Evolutionary conservation across 108 stramenopile genomes (phyloP).

Genomic region (Fragilaria radians): DNA sequence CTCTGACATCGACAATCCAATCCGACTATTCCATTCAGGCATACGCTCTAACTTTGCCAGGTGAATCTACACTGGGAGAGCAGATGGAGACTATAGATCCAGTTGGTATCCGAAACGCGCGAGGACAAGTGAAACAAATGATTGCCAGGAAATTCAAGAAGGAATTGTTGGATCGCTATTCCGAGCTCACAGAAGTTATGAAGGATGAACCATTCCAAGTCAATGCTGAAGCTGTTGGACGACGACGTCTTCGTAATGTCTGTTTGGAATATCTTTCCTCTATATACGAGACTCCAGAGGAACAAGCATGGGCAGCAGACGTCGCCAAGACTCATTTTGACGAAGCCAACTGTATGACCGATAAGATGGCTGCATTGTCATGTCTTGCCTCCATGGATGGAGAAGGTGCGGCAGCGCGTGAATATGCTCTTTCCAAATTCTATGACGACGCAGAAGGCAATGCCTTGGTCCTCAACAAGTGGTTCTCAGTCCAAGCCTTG

Average conservation of each 20-base stretch:
- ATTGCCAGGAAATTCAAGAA: constrained; percentile 56
- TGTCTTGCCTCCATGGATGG: constrained; percentile 70
- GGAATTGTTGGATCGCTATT: constrained; percentile 55
- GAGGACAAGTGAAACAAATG: constrained; percentile 47
- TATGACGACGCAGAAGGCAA: constrained; percentile 77
- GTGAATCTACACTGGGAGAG: constrained; percentile 63
- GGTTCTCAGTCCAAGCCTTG: constrained; percentile 84
- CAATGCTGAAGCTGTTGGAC: constrained; percentile 56
- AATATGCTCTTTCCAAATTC: constrained; percentile 58
- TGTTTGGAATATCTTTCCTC: constrained; percentile 67
- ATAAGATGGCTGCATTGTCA: constrained; percentile 81
- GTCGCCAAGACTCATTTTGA: constrained; percentile 63
- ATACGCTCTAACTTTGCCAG: constrained; percentile 78
- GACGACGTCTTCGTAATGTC: constrained; percentile 72
- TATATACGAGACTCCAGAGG: constrained; percentile 52
- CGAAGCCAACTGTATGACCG: constrained; percentile 84
- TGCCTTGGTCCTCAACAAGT: constrained; percentile 78
- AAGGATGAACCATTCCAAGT: constrained; percentile 47
- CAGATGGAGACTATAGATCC: constrained; percentile 69
- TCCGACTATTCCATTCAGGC: constrained; percentile 76
- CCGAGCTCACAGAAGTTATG: constrained; percentile 52
- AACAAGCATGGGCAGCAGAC: constrained; percentile 44
- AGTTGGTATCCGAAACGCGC: constrained; percentile 57
- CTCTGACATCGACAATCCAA: constrained; percentile 32
- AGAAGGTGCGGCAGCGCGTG: constrained; percentile 36